phyloP scores from a whole-genome alignment of 73 alveolate genomes.

The Breviolum minutum region DNA sequence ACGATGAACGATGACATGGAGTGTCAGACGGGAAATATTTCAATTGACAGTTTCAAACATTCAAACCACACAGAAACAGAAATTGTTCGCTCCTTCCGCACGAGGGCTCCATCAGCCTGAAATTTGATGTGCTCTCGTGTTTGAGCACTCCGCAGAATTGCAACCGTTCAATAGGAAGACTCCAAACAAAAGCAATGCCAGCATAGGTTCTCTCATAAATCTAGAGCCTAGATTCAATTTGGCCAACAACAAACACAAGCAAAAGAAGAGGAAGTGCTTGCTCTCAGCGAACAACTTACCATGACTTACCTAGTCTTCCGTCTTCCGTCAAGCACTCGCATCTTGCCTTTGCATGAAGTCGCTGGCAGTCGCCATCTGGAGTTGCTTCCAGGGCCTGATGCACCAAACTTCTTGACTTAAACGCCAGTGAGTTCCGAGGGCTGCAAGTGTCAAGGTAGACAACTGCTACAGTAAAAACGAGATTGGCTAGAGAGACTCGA shows the following conservation, averaged over 20 bases:
- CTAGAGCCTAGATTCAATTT: background rate
- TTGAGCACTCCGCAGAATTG: too few relatives aligned
- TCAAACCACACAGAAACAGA: background rate
- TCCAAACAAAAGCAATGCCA: background rate
- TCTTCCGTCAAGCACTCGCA: background rate
- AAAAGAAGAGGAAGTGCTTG: background rate
- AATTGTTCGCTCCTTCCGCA: slow-evolving; percentile 42
- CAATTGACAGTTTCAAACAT: background rate
- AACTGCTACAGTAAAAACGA: background rate
- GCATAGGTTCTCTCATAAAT: too few relatives aligned
- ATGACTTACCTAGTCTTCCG: background rate
- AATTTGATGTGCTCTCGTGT: too few relatives aligned
- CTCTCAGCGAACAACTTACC: background rate
- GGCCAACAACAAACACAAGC: background rate
- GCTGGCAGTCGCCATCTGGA: slow-evolving; percentile 86
- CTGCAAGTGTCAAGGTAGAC: too few relatives aligned
- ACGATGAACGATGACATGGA: background rate
- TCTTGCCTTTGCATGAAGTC: slow-evolving; percentile 69
- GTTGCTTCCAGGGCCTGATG: slow-evolving; percentile 66
- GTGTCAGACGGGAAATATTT: too few relatives aligned
- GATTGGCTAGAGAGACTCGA: background rate
- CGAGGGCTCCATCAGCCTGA: slow-evolving; percentile 91
- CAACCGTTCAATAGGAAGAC: background rate
- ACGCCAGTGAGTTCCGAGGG: too few relatives aligned
- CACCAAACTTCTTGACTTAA: background rate